Evolutionary conservation across 306 rosid species (phyloP), one percentile per base, ranked within the genome.

Genomic region (Boehmeria nivea): DNA sequence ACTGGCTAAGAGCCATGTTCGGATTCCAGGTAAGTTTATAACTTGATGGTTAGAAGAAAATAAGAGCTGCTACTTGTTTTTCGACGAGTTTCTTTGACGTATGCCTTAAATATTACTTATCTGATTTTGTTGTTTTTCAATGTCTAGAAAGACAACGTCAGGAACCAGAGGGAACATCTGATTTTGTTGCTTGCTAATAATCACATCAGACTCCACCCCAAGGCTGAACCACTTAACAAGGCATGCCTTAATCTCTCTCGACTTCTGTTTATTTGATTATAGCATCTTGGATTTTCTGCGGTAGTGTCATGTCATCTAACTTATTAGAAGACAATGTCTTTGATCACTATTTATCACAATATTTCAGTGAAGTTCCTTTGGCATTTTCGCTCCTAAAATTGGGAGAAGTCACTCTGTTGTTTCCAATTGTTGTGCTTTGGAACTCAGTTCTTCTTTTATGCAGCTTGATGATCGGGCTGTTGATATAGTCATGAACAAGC

Each of bases 401-500:
- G n/a, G n/a, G n/a, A n/a, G n/a, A n/a, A n/a, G n/a, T n/a, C n/a
- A n/a, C n/a, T n/a, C n/a, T n/a, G n/a, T n/a, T n/a, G n/a, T 31
- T 40, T 26, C 24, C 43, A 55, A 34, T 24, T 72, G 53, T 40
- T 65, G 68, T 45, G 12, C 55, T 20, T 17, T 34, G 25, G 56
- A 70, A 49, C 60, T 66, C 18, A 18, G 34, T 54, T 51, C 57
- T 48, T 54, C 1, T 63, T 44, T 34, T 59, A 10, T 68, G 86
- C 86, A 90, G 98, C 91, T 90, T 57, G 98, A 90, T 67, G 98
- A 84, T 61, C 88, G 98, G 1, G 95, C 95, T n/a, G 77, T 87
- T 61, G 73, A 82, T 60, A 67, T 72, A 40, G 94, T 82, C 67
- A 81, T 82, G 95, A 66, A 58, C 61, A 49, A 43, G 63, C 88